These are phyloP conservation scores for Ceratobasidium sp. DNA, from an alignment of 1,284 basidiomycete species.

Conservation along the genomic window DNA sequence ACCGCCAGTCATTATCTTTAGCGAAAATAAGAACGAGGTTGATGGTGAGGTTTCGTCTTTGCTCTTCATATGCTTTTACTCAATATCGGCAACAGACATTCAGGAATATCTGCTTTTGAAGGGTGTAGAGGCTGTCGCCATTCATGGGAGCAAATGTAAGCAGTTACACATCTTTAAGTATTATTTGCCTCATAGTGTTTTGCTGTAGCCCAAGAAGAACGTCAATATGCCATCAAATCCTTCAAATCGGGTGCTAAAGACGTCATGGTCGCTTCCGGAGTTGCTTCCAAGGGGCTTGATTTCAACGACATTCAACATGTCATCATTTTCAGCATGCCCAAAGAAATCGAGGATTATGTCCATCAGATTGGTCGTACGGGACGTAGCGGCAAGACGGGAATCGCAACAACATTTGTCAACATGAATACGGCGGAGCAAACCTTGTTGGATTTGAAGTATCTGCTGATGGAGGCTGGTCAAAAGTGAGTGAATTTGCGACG, in stretches of 20 bases:
- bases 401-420: constrained; percentile 99
- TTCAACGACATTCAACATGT: constrained; percentile 99
- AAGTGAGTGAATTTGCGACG: constrained; percentile 70
- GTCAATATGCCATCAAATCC: constrained; percentile 97
- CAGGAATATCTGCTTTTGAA: constrained; percentile 98
- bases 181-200: constrained; percentile 13
- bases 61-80: neutral
- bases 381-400: constrained; percentile 96
- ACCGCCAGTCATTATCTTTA: constrained; percentile 98
- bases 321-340: constrained; percentile 99
- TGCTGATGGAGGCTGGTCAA: constrained; percentile 97
- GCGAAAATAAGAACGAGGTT: constrained; percentile 99
- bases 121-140: constrained; percentile 98
- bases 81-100: constrained; percentile 75
- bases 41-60: constrained; percentile 73
- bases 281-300: constrained; percentile 97
- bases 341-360: constrained; percentile 98
- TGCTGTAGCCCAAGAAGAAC: constrained; percentile 90
- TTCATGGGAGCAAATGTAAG: constrained; percentile 96
- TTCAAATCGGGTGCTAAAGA: constrained; percentile 98
- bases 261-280: constrained; percentile 98
- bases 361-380: constrained; percentile 99
- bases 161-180: constrained; percentile 36
- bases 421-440: constrained; percentile 98
- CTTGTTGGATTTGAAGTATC: constrained; percentile 94